Evolutionary conservation across 2,329 filamentous ascomycete species (phyloP), one percentile per base, ranked within the genome.

Genomic region (Fusarium liriodendri): DNA sequence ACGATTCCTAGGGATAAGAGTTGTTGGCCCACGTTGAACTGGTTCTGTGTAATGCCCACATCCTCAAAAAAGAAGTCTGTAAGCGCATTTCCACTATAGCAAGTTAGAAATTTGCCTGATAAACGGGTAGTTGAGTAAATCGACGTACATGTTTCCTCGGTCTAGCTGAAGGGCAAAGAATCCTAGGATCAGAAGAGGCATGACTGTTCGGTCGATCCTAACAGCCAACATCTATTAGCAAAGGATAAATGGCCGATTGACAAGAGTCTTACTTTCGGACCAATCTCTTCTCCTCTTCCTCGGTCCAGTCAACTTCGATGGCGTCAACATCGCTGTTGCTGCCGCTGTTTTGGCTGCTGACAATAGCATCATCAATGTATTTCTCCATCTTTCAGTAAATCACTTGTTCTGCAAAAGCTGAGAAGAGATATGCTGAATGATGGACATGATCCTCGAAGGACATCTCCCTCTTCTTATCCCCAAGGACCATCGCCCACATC

Each of bases 11-110:
- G 79, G 0, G 85, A 86, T 1, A 87, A 76, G 33, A 88, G 78
- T 69, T 87, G 84, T 16, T 85, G 83, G 7, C 86, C 86, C 32
- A 86, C 79, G 27, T 87, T 88, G 74, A 87, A 84, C 64, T 88
- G 84, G 64, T 86, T 83, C 14, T 85, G 85, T 2, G 82, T 85
- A 63, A 88, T 84, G 11, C 81, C 79, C 10, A 88, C 81, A 69
- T 88, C 86, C 25, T 81, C 73, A 14, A 86, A 82, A 62, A 88
- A 85, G 70, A 86, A 86, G 1, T 77, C 76, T 13, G 85, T 86
- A 35, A 87, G 77, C 4, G 85, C 85, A 42, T 85, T 85, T 54
- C 82, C 76, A 40, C 75, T 77, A n/a, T 64, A 10, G 5, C 18
- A 14, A 5, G n/a, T 22, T 47, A 54, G 37, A 37, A 14, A 27